A percentile compares a stretch with the other conserved stretches of the same genome.
Conservation (phyloP, 2,329 filamentous ascomycete genomes). For the Ophiostoma sp. region DNA sequence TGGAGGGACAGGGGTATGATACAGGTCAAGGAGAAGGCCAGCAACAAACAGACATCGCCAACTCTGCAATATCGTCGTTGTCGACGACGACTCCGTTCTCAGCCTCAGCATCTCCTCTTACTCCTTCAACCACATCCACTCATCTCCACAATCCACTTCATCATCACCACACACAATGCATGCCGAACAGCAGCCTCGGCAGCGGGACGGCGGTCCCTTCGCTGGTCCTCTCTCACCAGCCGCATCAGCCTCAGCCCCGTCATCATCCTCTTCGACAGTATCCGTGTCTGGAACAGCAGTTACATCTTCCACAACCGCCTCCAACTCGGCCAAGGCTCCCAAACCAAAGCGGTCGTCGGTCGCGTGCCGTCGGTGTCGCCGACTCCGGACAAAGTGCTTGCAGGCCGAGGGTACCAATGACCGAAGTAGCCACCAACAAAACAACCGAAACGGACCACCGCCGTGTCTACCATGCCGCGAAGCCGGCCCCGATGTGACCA, state of each 20-base stretch:
- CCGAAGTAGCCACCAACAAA: neutral
- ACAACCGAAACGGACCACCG: neutral
- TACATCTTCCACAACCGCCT: neutral
- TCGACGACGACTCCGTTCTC: neutral
- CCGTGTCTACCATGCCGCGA: conserved; percentile 8
- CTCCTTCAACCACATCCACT: neutral
- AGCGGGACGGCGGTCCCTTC: neutral
- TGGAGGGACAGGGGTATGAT: neutral
- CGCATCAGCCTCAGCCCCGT: neutral
- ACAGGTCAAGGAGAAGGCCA: neutral
- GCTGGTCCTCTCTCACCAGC: neutral
- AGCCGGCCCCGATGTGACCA: neutral
- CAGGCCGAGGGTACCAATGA: neutral
- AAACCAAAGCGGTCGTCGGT: conserved; percentile 7
- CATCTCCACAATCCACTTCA: neutral
- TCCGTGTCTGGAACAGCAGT: neutral
- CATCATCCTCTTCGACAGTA: neutral
- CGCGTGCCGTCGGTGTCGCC: conserved; percentile 11
- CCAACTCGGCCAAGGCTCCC: neutral
- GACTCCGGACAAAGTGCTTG: conserved; percentile 6
- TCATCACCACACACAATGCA: neutral
- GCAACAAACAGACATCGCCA: neutral
- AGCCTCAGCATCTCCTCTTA: neutral
- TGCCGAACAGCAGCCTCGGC: neutral
- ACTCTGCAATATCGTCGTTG: neutral